These are phyloP conservation scores for Plasmodium cynomolgi DNA, from an alignment of 169 alveolate genomes.

Conservation along the genomic window DNA sequence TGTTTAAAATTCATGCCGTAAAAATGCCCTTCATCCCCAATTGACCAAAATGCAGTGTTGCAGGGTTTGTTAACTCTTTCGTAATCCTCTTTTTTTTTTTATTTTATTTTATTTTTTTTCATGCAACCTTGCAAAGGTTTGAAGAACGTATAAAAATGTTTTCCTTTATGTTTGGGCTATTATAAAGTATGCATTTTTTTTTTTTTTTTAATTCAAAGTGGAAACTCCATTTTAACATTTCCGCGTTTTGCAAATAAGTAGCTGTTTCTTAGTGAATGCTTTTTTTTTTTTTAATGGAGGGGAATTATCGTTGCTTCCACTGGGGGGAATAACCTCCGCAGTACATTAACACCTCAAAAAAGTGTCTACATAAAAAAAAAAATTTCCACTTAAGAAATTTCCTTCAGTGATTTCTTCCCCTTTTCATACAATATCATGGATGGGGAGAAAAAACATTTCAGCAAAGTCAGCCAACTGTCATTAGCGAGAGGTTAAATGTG, in stretches of 20 bases:
- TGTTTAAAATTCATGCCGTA: background rate
- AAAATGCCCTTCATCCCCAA: background rate
- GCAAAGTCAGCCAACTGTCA: background rate
- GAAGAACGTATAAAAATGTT: background rate
- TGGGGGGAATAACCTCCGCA: background rate
- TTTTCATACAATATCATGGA: background rate
- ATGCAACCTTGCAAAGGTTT: background rate
- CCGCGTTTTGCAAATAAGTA: background rate
- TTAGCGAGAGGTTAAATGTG: background rate
- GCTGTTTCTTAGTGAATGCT: background rate
- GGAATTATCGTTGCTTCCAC: background rate
- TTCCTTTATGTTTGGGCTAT: background rate
- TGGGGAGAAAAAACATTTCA: background rate
- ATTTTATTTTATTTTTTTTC: background rate
- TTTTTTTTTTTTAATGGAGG: background rate
- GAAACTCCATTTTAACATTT: background rate
- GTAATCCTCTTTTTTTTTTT: background rate
- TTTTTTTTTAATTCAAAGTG: background rate
- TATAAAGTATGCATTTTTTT: background rate
- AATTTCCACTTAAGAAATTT: background rate
- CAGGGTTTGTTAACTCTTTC: background rate
- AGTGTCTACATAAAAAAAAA: background rate
- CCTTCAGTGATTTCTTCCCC: background rate
- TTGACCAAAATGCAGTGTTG: background rate
- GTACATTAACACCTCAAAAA: background rate